Base-by-base conservation (phyloP, 2,329 filamentous ascomycete species). In the Calonectria hongkongensis region DNA sequence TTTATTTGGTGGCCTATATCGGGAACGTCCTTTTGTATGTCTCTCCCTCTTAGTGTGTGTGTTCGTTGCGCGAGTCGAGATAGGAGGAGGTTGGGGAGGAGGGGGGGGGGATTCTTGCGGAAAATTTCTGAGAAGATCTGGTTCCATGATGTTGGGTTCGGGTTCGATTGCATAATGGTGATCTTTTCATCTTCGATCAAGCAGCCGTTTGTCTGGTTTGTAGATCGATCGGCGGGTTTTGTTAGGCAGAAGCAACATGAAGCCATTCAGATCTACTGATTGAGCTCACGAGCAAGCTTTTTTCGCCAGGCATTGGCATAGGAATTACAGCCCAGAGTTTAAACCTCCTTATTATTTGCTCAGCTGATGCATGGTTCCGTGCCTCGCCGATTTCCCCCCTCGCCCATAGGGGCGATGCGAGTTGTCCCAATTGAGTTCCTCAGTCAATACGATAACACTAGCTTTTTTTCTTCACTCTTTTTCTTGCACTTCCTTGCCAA, bases 121-220 rank as follows among this genome's bases (percentile, higher is more conserved):
- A 30, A 25, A 21, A 13, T 12, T 28, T 5, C 30, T 41, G 47
- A 36, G 47, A 28, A 28, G 12, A 27, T 41, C 25, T 51, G 33
- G 47, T 66, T 43, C 63, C 63, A 43, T 41, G 47, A 66, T 66
- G 16, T 36, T 66, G 63, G 47, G 63, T 28, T 54, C 9, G 25
- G 41, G 48, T 51, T 16, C 4, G 39, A 63, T 27, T 47, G 41
- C 8, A 15, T 43, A 27, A 45, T 30, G 21, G 43, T 47, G 21
- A 21, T 41, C 28, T 10, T 25, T 10, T 27, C 27, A 13, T 63
- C 16, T 47, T 33, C 27, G 13, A 60, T 63, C 25, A 7, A 9
- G 16, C 33, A 27, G 41, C 7, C 10, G 33, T 10, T 47, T 12
- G 27, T 28, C 54, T 63, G 18, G 16, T 47, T 63, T 25, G 33